Conservation (phyloP, 768 basidiomycete species). For the Mycena alexandri region DNA sequence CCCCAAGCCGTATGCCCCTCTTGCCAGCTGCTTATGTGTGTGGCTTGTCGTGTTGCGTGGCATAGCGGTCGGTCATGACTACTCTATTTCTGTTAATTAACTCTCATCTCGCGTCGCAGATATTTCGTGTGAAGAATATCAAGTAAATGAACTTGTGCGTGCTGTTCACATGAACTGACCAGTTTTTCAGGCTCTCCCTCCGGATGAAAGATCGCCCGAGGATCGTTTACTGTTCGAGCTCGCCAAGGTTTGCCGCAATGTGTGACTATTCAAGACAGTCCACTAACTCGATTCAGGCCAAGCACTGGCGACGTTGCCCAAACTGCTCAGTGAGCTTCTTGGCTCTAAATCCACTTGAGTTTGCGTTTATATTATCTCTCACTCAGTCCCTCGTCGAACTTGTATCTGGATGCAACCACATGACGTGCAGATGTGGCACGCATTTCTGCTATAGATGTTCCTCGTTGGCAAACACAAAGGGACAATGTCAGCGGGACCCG, state of each 20-base stretch:
- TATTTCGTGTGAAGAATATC: slow-evolving; percentile 49
- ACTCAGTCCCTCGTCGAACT: slow-evolving; percentile 44
- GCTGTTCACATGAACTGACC: slow-evolving; percentile 13
- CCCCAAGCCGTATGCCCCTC: slow-evolving; percentile 51
- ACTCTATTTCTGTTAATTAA: not conserved
- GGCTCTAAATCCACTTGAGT: not conserved
- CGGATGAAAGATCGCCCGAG: slow-evolving; percentile 54
- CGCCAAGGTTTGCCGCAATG: slow-evolving; percentile 44
- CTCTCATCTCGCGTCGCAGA: slow-evolving; percentile 31
- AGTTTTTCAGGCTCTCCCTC: slow-evolving; percentile 46
- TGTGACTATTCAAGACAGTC: not conserved
- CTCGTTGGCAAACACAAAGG: slow-evolving; percentile 40
- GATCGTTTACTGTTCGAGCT: slow-evolving; percentile 50
- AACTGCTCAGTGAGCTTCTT: slow-evolving; percentile 41
- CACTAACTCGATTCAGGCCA: slow-evolving; percentile 42
- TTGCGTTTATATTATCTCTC: not conserved
- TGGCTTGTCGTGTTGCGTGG: slow-evolving; percentile 51
- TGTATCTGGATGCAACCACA: slow-evolving; percentile 54
- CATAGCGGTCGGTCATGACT: slow-evolving; percentile 45
- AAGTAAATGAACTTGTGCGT: slow-evolving; percentile 28
- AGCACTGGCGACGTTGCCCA: slow-evolving; percentile 57
- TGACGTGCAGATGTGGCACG: slow-evolving; percentile 55
- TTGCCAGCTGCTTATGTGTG: slow-evolving; percentile 50
- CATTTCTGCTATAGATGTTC: slow-evolving; percentile 59
- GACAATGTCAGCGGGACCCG: slow-evolving; percentile 47